Evolutionary conservation across 768 basidiomycete species (phyloP), one percentile per base, ranked within the genome.

Genomic region (Lentinula raphanica): DNA sequence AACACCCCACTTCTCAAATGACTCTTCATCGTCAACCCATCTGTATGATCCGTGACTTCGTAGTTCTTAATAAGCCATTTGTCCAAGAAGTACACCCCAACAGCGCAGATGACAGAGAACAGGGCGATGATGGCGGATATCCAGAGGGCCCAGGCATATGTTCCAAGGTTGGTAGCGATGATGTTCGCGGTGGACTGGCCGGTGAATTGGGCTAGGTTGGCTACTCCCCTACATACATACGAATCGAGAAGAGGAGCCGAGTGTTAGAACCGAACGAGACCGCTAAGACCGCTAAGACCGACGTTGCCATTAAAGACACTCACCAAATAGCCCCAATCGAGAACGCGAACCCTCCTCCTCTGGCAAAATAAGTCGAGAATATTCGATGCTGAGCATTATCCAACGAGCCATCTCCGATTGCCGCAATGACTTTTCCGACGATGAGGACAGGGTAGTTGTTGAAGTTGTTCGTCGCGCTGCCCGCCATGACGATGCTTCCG

Each of bases 301-400:
- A n/a, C n/a, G n/a, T n/a, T n/a, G n/a, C n/a, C n/a, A n/a, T 5
- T 21, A 46, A 21, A 9, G n/a, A 17, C 28, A n/a, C 35, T 15
- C 50, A 71, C 73, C 74, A 75, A 55, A 74, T 74, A 12, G 67
- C 62, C 42, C 72, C 71, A 46, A 74, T 74, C 27, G 73, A 73
- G 58, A 71, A 71, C 23, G 69, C 74, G 54, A 75, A 74, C 11
- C 76, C 76, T 39, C 66, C 66, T n/a, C 76, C 76, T 13, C 73
- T 73, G 3, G 72, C 73, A 51, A 77, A 76, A 63, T 77, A 77
- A 5, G 76, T 75, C 23, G 74, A 71, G 65, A 77, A 74, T 27
- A 77, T 74, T 17, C 74, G 69, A 62, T 77, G 76, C 60, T 77
- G 75, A 2, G 74, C 74, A 58, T 75, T 76, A 61, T 76, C 75